phyloP scores from a whole-genome alignment of 139 green algal genomes.

The Chlamydomonas incerta region DNA sequence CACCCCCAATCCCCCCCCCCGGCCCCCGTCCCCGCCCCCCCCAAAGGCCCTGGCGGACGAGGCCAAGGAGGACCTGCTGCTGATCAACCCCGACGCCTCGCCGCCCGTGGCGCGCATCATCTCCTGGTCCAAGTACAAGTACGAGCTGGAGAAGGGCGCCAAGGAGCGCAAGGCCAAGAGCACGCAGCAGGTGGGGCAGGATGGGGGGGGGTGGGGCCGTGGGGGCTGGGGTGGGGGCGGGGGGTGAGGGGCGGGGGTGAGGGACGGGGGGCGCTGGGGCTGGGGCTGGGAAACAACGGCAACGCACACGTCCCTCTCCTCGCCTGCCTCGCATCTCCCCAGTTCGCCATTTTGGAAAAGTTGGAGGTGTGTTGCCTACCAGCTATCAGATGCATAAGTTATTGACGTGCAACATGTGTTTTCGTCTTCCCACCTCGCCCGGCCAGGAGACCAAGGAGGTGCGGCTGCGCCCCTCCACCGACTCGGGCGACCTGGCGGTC shows the following conservation, averaged over 20 bases:
- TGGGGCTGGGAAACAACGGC: neutral
- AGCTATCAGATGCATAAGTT: too few species aligned
- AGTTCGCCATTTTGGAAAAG: too few species aligned
- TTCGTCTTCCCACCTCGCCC: neutral
- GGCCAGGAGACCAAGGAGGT: slow-evolving; percentile 64
- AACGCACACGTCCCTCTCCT: neutral
- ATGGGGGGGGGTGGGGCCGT: too few species aligned
- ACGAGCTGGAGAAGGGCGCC: slow-evolving; percentile 55
- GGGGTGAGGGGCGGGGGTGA: too few species aligned
- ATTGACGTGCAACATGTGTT: too few species aligned
- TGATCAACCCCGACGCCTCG: slow-evolving; percentile 51
- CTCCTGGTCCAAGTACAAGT: slow-evolving; percentile 67
- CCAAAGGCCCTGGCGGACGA: slow-evolving; percentile 20
- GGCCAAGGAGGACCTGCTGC: slow-evolving; percentile 49
- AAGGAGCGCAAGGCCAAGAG: slow-evolving; percentile 50
- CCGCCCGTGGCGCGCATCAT: slow-evolving; percentile 53
- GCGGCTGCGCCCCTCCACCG: slow-evolving; percentile 52
- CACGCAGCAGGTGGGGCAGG: too few species aligned
- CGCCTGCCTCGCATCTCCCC: neutral
- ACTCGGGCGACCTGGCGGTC: slow-evolving; percentile 47
- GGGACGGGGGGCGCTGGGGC: too few species aligned
- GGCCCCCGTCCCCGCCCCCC: neutral
- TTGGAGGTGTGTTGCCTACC: too few species aligned
- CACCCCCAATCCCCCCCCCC: neutral
- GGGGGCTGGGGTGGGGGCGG: too few species aligned